These are phyloP conservation scores for Tolypocladium ophioglossoides DNA, from an alignment of 2,329 filamentous ascomycete species.

Conservation along the genomic window DNA sequence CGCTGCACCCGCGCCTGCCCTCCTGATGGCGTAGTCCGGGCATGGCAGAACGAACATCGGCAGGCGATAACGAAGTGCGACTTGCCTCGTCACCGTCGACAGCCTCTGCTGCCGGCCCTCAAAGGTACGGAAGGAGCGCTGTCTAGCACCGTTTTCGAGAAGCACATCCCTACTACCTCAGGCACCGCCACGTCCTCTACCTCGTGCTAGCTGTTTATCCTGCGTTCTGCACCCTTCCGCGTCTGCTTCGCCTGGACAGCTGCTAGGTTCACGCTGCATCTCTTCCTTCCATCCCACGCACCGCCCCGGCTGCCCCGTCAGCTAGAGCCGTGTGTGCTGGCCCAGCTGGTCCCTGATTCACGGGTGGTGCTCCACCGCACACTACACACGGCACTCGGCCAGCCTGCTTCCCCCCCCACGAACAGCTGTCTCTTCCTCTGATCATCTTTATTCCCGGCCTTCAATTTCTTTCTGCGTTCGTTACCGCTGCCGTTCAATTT, in stretches of 20 bases:
- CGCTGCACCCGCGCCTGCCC: conserved; percentile 23
- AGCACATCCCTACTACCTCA: not conserved
- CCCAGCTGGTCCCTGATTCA: conserved; percentile 1
- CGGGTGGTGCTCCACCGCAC: conserved; percentile 2
- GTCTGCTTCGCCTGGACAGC: not conserved
- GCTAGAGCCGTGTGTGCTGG: not conserved
- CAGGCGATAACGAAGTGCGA: conserved; percentile 46
- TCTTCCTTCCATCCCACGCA: not conserved
- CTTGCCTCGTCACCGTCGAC: conserved; percentile 31
- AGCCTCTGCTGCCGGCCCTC: conserved; percentile 16
- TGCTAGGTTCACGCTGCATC: not conserved
- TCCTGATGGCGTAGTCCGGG: conserved; percentile 54
- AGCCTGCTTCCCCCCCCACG: not conserved
- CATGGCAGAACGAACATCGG: conserved; percentile 54
- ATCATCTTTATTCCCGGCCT: not conserved
- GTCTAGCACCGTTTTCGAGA: not conserved
- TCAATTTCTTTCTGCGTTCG: not conserved
- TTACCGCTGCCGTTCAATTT: not conserved
- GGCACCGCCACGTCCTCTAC: not conserved
- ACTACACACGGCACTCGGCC: not conserved
- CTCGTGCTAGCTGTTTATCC: too few species aligned
- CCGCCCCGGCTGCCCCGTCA: not conserved
- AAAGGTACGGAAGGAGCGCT: conserved; percentile 10
- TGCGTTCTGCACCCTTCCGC: not conserved
- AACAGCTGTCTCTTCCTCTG: not conserved